Evolutionary conservation across 352 stramenopile genomes (phyloP).

Genomic region (Peronospora belbahrii): DNA sequence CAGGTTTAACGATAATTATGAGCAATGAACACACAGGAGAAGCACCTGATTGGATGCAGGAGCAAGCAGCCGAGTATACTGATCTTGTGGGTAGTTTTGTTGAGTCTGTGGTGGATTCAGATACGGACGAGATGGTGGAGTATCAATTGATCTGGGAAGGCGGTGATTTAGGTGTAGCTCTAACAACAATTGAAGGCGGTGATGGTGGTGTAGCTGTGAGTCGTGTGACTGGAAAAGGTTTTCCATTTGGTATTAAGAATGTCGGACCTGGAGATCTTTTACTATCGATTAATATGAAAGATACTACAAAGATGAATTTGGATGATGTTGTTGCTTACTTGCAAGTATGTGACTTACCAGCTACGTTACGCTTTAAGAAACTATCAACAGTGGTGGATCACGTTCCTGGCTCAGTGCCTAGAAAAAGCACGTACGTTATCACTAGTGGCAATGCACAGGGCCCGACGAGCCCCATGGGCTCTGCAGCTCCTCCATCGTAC

Average conservation of each 20-base stretch:
- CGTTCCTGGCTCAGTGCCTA: constrained; percentile 30
- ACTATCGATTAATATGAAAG: constrained; percentile 77
- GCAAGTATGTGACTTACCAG: constrained; percentile 77
- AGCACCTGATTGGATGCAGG: constrained; percentile 62
- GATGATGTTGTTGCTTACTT: constrained; percentile 78
- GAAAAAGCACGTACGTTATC: constrained; percentile 63
- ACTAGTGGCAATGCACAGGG: constrained; percentile 37
- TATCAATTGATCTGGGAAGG: constrained; percentile 88
- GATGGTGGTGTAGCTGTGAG: constrained; percentile 62
- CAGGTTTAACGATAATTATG: constrained; percentile 11
- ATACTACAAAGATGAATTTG: constrained; percentile 70
- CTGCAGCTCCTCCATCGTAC: constrained; percentile 27
- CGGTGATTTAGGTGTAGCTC: constrained; percentile 72
- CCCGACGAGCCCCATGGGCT: constrained; percentile 55
- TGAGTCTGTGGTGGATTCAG: constrained; percentile 70
- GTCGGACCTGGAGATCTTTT: constrained; percentile 70
- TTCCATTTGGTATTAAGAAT: constrained; percentile 86
- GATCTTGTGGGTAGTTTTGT: constrained; percentile 83
- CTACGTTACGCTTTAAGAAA: constrained; percentile 84
- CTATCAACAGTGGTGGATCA: constrained; percentile 49
- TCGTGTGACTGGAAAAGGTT: constrained; percentile 79
- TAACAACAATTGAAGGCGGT: constrained; percentile 63
- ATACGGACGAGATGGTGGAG: constrained; percentile 81
- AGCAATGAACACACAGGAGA: constrained; percentile 21
- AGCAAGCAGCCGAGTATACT: constrained; percentile 78